Conservation (phyloP, 305 asterid species). For the Fraxinus angustifolia region DNA sequence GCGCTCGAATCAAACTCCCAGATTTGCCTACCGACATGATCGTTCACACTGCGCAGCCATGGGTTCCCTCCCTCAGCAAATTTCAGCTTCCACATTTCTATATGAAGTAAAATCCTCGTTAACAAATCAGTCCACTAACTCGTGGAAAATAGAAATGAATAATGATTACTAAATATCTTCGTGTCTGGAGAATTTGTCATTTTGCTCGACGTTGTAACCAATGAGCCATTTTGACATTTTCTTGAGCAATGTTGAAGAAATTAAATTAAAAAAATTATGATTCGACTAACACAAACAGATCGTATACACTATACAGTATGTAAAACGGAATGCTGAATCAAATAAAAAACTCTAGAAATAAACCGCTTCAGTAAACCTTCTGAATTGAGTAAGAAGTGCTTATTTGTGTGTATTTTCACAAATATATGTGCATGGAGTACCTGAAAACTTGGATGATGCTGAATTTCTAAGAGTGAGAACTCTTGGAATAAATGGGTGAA, state of each 20-base stretch:
- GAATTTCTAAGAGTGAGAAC: not conserved
- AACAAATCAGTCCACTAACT: not conserved
- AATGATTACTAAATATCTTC: not conserved
- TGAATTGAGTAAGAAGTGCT: not conserved
- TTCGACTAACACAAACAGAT: not conserved
- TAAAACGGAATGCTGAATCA: not conserved
- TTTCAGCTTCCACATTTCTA: constrained; percentile 82
- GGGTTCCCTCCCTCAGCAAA: constrained; percentile 60
- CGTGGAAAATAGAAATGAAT: not conserved
- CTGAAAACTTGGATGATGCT: not conserved
- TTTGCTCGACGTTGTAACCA: not conserved
- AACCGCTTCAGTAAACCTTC: not conserved
- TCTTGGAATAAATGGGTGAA: not conserved
- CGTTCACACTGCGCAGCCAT: constrained; percentile 68
- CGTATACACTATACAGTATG: not conserved
- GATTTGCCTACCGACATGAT: constrained; percentile 67
- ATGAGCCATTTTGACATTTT: not conserved
- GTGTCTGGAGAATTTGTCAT: not conserved
- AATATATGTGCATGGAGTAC: not conserved
- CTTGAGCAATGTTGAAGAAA: not conserved
- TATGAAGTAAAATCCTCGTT: not conserved
- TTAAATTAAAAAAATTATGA: not conserved
- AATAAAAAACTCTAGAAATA: not conserved
- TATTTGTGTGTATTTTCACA: not conserved
- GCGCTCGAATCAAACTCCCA: constrained; percentile 76